Conservation (phyloP, 495 filamentous ascomycete genomes). For the Penicillium robsamsonii region DNA sequence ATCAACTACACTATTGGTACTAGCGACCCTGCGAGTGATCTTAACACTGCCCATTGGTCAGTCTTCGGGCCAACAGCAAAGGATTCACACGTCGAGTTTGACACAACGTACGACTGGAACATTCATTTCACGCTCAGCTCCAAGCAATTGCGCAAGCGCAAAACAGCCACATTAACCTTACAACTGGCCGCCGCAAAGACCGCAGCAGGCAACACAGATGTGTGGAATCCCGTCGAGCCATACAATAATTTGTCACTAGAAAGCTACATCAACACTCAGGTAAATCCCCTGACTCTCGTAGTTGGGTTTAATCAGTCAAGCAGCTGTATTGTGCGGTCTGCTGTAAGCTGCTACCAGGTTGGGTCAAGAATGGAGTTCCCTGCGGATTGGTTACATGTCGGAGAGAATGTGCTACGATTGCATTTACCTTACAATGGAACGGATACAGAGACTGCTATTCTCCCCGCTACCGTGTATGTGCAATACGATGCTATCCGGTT, state of each 20-base stretch:
- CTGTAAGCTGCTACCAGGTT: slow-evolving; percentile 56
- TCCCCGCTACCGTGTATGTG: slow-evolving; percentile 52
- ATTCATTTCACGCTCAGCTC: slow-evolving; percentile 47
- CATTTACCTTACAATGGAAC: slow-evolving; percentile 53
- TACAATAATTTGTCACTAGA: slow-evolving; percentile 44
- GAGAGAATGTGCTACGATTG: slow-evolving; percentile 49
- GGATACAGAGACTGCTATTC: slow-evolving; percentile 51
- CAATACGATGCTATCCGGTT: slow-evolving; percentile 59
- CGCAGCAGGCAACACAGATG: slow-evolving; percentile 55
- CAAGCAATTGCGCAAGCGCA: slow-evolving; percentile 20
- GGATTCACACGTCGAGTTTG: slow-evolving; percentile 35
- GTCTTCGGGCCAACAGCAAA: slow-evolving; percentile 50
- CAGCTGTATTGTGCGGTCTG: slow-evolving; percentile 54
- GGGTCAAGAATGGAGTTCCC: slow-evolving; percentile 52
- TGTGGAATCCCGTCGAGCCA: slow-evolving; percentile 44
- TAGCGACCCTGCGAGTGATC: slow-evolving; percentile 41
- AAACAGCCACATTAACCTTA: slow-evolving; percentile 51
- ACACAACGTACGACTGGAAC: slow-evolving; percentile 51
- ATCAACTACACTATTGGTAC: slow-evolving; percentile 51
- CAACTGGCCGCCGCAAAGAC: slow-evolving; percentile 58
- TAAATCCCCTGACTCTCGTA: slow-evolving; percentile 24
- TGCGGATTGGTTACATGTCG: slow-evolving; percentile 38
- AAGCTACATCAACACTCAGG: slow-evolving; percentile 30
- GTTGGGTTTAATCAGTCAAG: slow-evolving; percentile 38
- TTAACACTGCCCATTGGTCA: slow-evolving; percentile 57